These are phyloP conservation scores for Ascodesmis nigricans DNA, from an alignment of 495 filamentous ascomycete genomes.

Conservation along the genomic window DNA sequence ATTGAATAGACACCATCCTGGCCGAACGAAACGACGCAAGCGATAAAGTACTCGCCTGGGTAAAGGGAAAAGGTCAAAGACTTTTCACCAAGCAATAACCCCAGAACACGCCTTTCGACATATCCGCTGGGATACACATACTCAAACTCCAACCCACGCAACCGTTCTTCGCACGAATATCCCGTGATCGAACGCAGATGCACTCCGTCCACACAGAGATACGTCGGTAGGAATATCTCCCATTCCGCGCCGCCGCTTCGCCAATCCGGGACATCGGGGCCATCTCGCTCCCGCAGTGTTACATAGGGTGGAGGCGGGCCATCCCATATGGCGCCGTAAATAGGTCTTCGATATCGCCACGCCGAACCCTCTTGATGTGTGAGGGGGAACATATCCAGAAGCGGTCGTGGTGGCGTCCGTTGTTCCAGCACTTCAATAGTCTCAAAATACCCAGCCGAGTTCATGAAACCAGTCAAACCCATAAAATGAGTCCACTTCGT, in stretches of 20 bases:
- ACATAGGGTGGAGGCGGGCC: slow-evolving; percentile 13
- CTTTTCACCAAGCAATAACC: too few relatives aligned
- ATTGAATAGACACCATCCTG: slow-evolving; percentile 18
- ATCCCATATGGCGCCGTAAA: too few relatives aligned
- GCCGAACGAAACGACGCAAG: slow-evolving; percentile 19
- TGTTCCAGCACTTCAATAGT: slow-evolving; percentile 22
- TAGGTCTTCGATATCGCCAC: too few relatives aligned
- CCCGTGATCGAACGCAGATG: slow-evolving; percentile 10
- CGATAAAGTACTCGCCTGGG: slow-evolving; percentile 9
- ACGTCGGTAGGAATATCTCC: slow-evolving; percentile 20
- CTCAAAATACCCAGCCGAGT: slow-evolving; percentile 21
- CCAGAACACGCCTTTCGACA: too few relatives aligned
- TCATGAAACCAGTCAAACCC: slow-evolving; percentile 22
- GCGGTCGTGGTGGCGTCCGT: slow-evolving; percentile 7
- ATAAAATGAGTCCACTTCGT: slow-evolving; percentile 15
- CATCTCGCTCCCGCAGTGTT: slow-evolving; percentile 17
- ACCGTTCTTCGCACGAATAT: slow-evolving; percentile 18
- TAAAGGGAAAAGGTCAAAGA: too few relatives aligned
- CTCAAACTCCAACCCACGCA: slow-evolving; percentile 20
- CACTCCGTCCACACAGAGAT: slow-evolving; percentile 12
- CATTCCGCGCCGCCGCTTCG: slow-evolving; percentile 19
- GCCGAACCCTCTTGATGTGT: slow-evolving; percentile 20
- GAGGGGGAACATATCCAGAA: slow-evolving; percentile 16
- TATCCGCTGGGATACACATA: slow-evolving; percentile 12
- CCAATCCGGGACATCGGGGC: slow-evolving; percentile 19